These are phyloP conservation scores for Apiospora phragmitis DNA, from an alignment of 2,329 filamentous ascomycete genomes.

Conservation along the genomic window DNA sequence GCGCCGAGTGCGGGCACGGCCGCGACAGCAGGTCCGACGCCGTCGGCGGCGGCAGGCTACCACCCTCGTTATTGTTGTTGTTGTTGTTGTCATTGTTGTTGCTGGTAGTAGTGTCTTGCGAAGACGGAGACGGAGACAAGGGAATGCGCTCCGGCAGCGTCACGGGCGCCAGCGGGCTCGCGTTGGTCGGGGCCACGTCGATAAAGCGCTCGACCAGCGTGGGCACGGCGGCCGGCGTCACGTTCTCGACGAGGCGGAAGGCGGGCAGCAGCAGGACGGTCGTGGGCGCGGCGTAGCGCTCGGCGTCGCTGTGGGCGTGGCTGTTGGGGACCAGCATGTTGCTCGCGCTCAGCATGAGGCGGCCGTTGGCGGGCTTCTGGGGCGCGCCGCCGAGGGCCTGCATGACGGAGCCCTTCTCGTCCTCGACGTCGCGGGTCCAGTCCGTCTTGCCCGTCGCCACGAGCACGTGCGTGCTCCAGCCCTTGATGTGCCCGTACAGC, in stretches of 20 bases:
- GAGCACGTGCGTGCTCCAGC: constrained; percentile 85
- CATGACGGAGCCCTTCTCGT: constrained; percentile 87
- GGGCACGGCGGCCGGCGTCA: constrained; percentile 73
- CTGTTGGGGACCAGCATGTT: constrained; percentile 82
- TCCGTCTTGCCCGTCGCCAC: constrained; percentile 96
- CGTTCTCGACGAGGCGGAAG: constrained; percentile 80
- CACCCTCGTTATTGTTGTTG: too few species aligned
- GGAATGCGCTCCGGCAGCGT: constrained; percentile 35
- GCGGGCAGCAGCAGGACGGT: constrained; percentile 81
- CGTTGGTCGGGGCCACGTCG: constrained; percentile 72
- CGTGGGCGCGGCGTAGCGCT: constrained; percentile 68
- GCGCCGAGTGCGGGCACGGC: constrained; percentile 76
- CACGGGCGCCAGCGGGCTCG: constrained; percentile 54
- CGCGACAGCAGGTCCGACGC: constrained; percentile 44
- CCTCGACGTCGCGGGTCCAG: constrained; percentile 85
- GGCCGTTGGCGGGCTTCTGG: constrained; percentile 61
- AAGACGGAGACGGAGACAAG: constrained; percentile 18
- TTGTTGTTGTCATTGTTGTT: constrained; percentile 25
- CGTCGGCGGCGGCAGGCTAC: constrained; percentile 27
- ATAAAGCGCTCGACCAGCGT: constrained; percentile 71
- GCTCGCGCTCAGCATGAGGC: constrained; percentile 86
- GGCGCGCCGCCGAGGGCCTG: constrained; percentile 63
- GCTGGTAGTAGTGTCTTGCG: neutral
- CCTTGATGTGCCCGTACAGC: constrained; percentile 82
- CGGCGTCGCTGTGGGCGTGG: constrained; percentile 59